Conservation (phyloP, 768 basidiomycete genomes). For the Lyophyllum shimeji region DNA sequence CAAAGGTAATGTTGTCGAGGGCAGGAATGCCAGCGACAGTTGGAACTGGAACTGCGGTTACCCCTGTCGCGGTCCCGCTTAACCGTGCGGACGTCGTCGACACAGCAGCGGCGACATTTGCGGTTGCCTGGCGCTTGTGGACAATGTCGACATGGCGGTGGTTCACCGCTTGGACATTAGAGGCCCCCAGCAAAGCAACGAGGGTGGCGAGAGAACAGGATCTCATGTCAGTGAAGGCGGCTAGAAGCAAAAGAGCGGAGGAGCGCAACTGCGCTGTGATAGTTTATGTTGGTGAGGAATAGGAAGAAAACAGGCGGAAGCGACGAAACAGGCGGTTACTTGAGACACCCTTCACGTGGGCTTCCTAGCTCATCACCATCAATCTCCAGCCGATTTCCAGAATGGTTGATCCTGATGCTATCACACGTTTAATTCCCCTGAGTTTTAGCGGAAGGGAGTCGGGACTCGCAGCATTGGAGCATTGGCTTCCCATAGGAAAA, state of each 20-base stretch:
- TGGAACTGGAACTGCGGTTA: conserved; percentile 48
- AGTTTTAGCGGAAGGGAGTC: too few species aligned
- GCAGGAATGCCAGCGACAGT: conserved; percentile 54
- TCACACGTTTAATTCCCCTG: too few species aligned
- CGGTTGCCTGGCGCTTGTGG: conserved; percentile 38
- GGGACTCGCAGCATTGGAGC: too few species aligned
- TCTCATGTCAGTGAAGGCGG: conserved; percentile 18
- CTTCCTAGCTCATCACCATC: background rate
- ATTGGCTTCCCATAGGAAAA: background rate
- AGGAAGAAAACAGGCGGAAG: background rate
- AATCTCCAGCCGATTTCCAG: background rate
- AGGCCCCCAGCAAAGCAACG: conserved; percentile 17
- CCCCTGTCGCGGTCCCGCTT: conserved; percentile 1
- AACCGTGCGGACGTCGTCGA: background rate
- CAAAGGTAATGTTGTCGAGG: conserved; percentile 56
- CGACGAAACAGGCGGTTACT: background rate
- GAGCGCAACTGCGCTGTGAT: conserved; percentile 15
- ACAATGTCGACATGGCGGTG: conserved; percentile 20
- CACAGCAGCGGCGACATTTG: too few species aligned
- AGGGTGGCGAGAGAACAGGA: conserved; percentile 9
- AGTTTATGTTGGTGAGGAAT: conserved; percentile 3
- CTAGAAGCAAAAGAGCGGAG: conserved; percentile 13
- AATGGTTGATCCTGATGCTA: background rate
- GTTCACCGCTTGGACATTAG: conserved; percentile 24
- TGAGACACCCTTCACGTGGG: background rate